These are phyloP conservation scores for Ophiosphaerella narmari DNA, from an alignment of 2,329 filamentous ascomycete species.

Conservation along the genomic window DNA sequence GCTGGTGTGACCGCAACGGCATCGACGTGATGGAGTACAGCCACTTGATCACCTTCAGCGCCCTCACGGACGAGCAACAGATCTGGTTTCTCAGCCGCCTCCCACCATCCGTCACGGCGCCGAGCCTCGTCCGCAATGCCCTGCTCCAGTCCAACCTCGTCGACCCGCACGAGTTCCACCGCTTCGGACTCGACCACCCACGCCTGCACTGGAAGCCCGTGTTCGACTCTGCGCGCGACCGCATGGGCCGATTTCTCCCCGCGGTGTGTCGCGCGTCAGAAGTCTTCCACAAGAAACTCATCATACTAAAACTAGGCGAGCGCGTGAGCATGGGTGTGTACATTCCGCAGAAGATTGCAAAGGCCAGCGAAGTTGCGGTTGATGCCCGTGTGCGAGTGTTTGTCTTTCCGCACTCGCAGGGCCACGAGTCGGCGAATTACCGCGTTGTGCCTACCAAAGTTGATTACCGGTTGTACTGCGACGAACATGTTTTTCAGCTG, in stretches of 20 bases:
- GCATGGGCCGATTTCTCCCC: constrained; percentile 46
- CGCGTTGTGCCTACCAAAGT: constrained; percentile 45
- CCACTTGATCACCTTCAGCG: constrained; percentile 21
- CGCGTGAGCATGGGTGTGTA: constrained; percentile 49
- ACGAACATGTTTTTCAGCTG: constrained; percentile 45
- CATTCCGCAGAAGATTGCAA: constrained; percentile 43
- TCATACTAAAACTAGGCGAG: constrained; percentile 45
- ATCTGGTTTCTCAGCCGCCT: constrained; percentile 44
- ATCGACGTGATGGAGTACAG: constrained; percentile 27
- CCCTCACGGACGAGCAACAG: constrained; percentile 41
- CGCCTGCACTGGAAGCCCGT: constrained; percentile 48
- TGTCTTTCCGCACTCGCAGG: constrained; percentile 48
- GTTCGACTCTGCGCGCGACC: constrained; percentile 40
- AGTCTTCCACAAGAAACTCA: constrained; percentile 48
- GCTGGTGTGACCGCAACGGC: constrained; percentile 43
- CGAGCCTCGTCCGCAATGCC: constrained; percentile 45
- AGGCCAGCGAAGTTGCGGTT: constrained; percentile 42
- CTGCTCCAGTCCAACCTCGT: constrained; percentile 45
- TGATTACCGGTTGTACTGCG: constrained; percentile 47
- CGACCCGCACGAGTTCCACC: constrained; percentile 31
- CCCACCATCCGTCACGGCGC: constrained; percentile 28
- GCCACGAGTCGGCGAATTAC: constrained; percentile 37
- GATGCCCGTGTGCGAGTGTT: constrained; percentile 44
- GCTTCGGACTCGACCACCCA: constrained; percentile 42
- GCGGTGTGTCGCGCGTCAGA: constrained; percentile 35